Evolutionary conservation across 2,329 filamentous ascomycete species (phyloP).

Genomic region (Lasiodiplodia hormozganensis): DNA sequence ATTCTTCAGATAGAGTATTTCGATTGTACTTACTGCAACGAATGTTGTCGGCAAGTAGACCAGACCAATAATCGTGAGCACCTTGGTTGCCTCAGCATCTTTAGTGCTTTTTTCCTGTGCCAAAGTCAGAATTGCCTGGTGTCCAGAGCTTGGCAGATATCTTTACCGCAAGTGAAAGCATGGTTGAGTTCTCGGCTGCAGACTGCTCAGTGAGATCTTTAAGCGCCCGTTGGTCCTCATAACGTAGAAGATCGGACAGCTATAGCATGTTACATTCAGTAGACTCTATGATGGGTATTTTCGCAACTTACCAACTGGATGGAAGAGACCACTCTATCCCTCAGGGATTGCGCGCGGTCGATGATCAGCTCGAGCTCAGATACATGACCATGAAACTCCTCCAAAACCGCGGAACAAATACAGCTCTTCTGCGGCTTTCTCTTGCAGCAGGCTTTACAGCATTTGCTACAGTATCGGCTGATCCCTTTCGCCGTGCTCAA

Average conservation of each 20-base stretch:
- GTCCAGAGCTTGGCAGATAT: too few relatives aligned
- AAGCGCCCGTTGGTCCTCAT: slow-evolving; percentile 30
- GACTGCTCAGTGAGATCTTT: slow-evolving; percentile 21
- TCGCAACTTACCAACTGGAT: slow-evolving; percentile 24
- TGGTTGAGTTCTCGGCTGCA: neutral
- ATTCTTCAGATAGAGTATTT: neutral
- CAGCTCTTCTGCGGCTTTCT: neutral
- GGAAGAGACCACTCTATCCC: slow-evolving; percentile 10
- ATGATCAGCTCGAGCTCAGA: slow-evolving; percentile 4
- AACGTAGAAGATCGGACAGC: slow-evolving; percentile 30
- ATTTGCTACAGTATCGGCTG: neutral
- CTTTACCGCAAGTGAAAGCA: slow-evolving; percentile 25
- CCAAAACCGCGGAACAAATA: neutral
- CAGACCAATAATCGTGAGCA: slow-evolving; percentile 16
- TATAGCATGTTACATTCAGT: too few relatives aligned
- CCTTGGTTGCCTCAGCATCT: slow-evolving; percentile 4
- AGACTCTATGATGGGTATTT: too few relatives aligned
- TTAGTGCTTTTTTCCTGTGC: slow-evolving; percentile 11
- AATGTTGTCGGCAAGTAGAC: slow-evolving; percentile 16
- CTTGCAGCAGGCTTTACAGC: neutral
- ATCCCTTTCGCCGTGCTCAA: slow-evolving; percentile 9
- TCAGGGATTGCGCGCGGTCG: slow-evolving; percentile 2
- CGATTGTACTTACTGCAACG: slow-evolving; percentile 2
- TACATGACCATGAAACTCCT: slow-evolving; percentile 1
- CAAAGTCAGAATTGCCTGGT: neutral